Evolutionary conservation across 495 filamentous ascomycete species (phyloP), one percentile per base, ranked within the genome.

Genomic region (Glarea lozoyensis): DNA sequence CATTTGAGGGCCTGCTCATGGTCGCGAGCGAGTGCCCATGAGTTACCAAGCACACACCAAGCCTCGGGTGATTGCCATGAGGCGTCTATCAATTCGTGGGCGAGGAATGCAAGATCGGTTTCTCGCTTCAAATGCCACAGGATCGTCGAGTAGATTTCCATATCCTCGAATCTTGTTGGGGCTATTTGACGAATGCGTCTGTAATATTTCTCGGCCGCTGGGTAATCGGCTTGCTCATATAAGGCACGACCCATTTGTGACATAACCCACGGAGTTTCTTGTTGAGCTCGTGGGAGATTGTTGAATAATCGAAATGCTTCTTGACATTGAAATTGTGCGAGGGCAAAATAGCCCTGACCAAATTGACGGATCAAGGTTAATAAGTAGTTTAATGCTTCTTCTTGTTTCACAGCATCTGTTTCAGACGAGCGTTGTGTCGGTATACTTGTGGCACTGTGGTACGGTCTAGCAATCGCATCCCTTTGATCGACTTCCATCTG

Each of bases 81-180:
- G 10, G 77, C 59, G 43, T 94, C 93, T 32, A 93, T 69, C 15
- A 96, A 67, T 56, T 92, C 84, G 52, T 96, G 93, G 2, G 92
- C 82, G 12, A 98, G 72, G 58, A 88, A 93, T 2, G 93, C 88
- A 6, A 98, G 70, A 20, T 95, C 86, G 5, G 86, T 81, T 49
- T 96, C 92, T 51, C 81, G 84, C 58, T 94, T 92, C 47, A 94
- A 67, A 58, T 94, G 86, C 92, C 92, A 98, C 6, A 98, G 76
- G n/a, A 90, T 79, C 10, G 93, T 97, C 2, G 90, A 96, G 60
- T 92, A 98, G 16, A 94, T 80, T 55, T 98, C 92, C 89, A 96
- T 95, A 54, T 94, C 89, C 50, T 89, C 82, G 35, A 88, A 68
- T 15, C 84, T 77, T 3, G 84, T 81, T 5, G 88, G 88, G 18